Evolutionary conservation across 2,329 filamentous ascomycete species (phyloP).

Genomic region (Podosphaera aphanis): DNA sequence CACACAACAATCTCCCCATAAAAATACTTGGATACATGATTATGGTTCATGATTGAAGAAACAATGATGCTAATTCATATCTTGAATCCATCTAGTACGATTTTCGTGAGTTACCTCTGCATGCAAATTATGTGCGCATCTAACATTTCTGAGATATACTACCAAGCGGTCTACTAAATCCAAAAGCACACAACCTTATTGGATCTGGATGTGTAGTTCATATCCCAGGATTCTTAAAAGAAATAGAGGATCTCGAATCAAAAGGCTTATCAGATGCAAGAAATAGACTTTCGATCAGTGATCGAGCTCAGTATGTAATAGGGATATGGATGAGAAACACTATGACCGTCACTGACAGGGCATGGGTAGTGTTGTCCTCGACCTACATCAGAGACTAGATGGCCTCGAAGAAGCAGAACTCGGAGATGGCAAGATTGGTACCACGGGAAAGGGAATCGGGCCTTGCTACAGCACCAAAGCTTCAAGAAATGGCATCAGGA

Average conservation of each 20-base stretch:
- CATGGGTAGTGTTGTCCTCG: slow-evolving; percentile 25
- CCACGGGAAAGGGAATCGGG: slow-evolving; percentile 25
- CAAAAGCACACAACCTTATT: slow-evolving; percentile 47
- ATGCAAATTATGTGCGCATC: background rate
- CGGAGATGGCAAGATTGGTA: slow-evolving; percentile 21
- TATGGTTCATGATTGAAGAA: too few species aligned
- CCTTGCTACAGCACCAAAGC: slow-evolving; percentile 38
- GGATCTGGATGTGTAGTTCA: slow-evolving; percentile 47
- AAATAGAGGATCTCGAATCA: slow-evolving; percentile 33
- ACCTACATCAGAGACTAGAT: slow-evolving; percentile 43
- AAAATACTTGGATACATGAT: too few species aligned
- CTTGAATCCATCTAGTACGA: slow-evolving; percentile 15
- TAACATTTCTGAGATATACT: slow-evolving; percentile 22
- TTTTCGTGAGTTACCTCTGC: slow-evolving; percentile 14
- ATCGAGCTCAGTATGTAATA: slow-evolving; percentile 14
- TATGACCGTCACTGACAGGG: background rate
- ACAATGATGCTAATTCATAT: background rate
- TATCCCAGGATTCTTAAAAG: slow-evolving; percentile 41
- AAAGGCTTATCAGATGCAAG: slow-evolving; percentile 32
- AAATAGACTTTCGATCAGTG: slow-evolving; percentile 34
- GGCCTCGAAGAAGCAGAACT: slow-evolving; percentile 38
- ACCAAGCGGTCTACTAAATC: slow-evolving; percentile 48
- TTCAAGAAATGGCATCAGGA: slow-evolving; percentile 39
- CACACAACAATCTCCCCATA: background rate
- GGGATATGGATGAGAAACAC: background rate